Percentiles rank a stretch among this genome's conserved stretches.
Conservation (phyloP, 164 flowering plant species). For the Tetracentron sinense region DNA sequence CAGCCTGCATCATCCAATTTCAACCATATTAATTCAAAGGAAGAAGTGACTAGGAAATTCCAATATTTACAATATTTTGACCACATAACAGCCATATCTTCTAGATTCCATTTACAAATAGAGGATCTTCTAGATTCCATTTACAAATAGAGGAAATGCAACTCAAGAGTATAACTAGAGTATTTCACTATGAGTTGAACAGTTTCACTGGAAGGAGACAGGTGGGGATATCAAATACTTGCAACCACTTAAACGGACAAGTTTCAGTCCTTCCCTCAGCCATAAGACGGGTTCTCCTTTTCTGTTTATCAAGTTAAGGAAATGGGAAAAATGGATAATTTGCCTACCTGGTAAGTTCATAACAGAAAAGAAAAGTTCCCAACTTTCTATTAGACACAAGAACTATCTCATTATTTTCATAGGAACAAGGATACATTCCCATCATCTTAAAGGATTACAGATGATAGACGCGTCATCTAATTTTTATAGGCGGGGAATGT, state of each 20-base stretch:
- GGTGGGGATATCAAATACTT: too few species aligned
- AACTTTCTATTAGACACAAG: background rate
- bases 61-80: background rate
- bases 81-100: background rate
- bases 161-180: background rate
- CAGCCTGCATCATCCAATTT: conserved; percentile 47
- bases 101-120: background rate
- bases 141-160: background rate
- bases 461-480: background rate
- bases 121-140: background rate
- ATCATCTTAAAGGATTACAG: background rate
- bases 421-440: background rate
- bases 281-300: background rate
- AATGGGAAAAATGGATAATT: background rate
- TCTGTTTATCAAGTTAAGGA: too few species aligned
- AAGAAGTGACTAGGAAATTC: background rate
- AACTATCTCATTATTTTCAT: background rate
- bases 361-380: background rate
- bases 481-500: background rate
- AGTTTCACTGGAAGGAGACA: background rate
- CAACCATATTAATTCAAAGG: too few species aligned
- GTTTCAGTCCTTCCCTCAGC: too few species aligned
- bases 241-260: background rate
- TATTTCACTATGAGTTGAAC: background rate
- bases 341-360: background rate